Base-by-base conservation (phyloP, 1,139 yeast species). In the Lodderomyces parapsilosis region DNA sequence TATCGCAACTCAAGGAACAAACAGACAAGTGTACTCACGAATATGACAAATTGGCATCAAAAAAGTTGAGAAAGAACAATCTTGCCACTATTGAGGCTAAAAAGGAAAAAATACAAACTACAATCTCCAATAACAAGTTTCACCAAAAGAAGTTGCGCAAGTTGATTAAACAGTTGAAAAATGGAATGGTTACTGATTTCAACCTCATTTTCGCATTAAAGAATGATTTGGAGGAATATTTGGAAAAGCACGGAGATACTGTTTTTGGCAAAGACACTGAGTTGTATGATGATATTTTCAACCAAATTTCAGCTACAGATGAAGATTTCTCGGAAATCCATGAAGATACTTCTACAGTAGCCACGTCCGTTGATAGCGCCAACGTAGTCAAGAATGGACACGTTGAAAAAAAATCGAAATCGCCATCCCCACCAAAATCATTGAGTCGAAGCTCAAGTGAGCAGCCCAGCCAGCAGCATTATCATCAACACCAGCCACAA, bases 281-380 rank as follows among this genome's bases (percentile, higher is more conserved):
- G 4, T 57, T 72, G 39, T 73, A 72, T 48, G 78, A 73, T 45
- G 78, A 73, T 43, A 62, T 73, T 22, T 59, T 68, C 45, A 70
- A 63, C 38, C 52, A 46, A 44, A 44, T 51, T 28, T 43, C 44
- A 8, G 48, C 46, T 10, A 50, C 38, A 8, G 55, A 51, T 14
- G 52, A 50, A 40, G 52, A 49, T 35, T 51, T 45, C 43, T 45
- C 51, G 9, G 54, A 50, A 39, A 28, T 48, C 13, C 48, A 49
- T 35, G 53, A 49, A 23, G 42, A 44, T 18, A 32, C 30, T 11
- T 32, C 37, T 10, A 31, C 41, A 25, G 42, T 22, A 22, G 31
- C 40, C 11, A 39, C 41, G n/a, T 25, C 24, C 3, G 37, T 23
- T 6, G 39, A 34, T n/a, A 36, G 36, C 24, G 28, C 24, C 15